Evolutionary conservation across 31 red algal genomes (phyloP).

Genomic region (Porphyra umbilicalis): DNA sequence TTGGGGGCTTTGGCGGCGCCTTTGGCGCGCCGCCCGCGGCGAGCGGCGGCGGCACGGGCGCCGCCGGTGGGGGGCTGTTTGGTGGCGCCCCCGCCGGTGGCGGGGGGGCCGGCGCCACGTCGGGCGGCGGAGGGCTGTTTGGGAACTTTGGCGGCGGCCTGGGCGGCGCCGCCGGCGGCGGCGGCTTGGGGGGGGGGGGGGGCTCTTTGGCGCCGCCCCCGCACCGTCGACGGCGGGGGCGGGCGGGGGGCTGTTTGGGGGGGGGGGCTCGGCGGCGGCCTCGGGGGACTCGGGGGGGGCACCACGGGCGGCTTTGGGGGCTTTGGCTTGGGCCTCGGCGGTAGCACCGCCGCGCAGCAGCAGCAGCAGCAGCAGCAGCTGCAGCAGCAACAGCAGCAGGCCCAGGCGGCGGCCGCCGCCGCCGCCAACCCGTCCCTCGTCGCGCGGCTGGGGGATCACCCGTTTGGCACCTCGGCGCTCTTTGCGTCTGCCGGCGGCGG

Average conservation of each 20-base stretch:
- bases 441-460: neutral
- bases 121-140: neutral
- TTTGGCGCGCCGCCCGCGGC: neutral
- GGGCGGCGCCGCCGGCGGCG: no score
- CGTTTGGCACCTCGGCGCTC: neutral
- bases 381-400: neutral
- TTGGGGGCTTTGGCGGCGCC: neutral
- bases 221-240: neutral
- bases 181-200: neutral
- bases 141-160: no score
- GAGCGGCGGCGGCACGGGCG: neutral
- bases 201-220: neutral
- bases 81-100: neutral
- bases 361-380: neutral
- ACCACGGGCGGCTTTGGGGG: neutral
- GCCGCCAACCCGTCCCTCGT: neutral
- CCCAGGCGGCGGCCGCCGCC: neutral
- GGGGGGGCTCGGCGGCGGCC: neutral
- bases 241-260: neutral
- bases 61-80: neutral
- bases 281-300: neutral
- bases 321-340: neutral
- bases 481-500: neutral
- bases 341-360: neutral
- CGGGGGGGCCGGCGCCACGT: neutral